A percentile compares a stretch with the other conserved stretches of the same genome.
Conservation (phyloP, 2,329 filamentous ascomycete genomes). For the Claviceps sp. region DNA sequence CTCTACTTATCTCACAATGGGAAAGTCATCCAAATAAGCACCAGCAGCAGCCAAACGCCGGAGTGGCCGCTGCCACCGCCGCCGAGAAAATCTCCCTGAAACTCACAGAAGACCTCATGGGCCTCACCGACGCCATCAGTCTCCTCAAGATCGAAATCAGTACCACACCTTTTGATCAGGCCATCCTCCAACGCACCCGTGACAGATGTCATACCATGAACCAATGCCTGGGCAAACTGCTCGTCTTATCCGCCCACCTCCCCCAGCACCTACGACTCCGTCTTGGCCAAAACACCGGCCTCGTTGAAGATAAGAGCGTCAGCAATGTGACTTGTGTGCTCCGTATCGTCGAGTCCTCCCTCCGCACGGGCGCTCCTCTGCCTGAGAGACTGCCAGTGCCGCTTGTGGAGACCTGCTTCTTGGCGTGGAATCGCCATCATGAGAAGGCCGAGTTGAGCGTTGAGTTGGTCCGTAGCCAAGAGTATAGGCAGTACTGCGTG, state of each 20-base stretch:
- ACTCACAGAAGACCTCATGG: slow-evolving; percentile 15
- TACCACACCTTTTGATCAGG: slow-evolving; percentile 17
- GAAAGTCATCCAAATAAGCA: slow-evolving; percentile 19
- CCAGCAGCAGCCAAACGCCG: neutral
- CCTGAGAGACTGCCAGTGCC: slow-evolving; percentile 35
- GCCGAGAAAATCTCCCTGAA: slow-evolving; percentile 18
- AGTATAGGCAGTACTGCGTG: slow-evolving; percentile 33
- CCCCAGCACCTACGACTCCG: slow-evolving; percentile 26
- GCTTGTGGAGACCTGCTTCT: slow-evolving; percentile 23
- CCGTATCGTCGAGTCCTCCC: slow-evolving; percentile 29
- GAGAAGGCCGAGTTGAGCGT: slow-evolving; percentile 17
- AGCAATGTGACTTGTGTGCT: slow-evolving; percentile 38
- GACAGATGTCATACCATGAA: slow-evolving; percentile 21
- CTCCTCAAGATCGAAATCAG: slow-evolving; percentile 19
- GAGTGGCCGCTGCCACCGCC: slow-evolving; percentile 9
- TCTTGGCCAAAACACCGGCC: slow-evolving; percentile 23
- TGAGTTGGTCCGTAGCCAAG: slow-evolving; percentile 23
- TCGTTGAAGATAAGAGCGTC: slow-evolving; percentile 29
- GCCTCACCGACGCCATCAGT: slow-evolving; percentile 14
- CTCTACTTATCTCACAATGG: slow-evolving; percentile 33
- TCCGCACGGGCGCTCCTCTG: slow-evolving; percentile 33
- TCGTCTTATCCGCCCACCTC: slow-evolving; percentile 21
- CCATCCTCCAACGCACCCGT: slow-evolving; percentile 16
- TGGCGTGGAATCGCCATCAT: slow-evolving; percentile 12
- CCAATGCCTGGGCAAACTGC: slow-evolving; percentile 18